Conservation (phyloP, 164 flowering plant species). For the Stephania japonica region DNA sequence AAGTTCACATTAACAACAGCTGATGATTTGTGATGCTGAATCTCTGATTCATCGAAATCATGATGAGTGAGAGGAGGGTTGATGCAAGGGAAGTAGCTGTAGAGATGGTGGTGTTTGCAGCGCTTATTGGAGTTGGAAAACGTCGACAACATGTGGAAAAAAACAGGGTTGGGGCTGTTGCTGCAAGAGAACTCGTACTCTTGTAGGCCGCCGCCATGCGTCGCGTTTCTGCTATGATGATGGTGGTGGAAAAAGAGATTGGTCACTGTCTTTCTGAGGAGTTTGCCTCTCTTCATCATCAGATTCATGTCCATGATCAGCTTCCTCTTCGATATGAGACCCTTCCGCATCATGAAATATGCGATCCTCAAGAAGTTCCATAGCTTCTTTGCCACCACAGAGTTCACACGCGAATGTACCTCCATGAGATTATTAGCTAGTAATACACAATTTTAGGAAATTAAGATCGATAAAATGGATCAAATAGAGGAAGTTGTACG, state of each 20-base stretch:
- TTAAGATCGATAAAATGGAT: no score
- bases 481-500: no score
- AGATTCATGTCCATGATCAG: conserved; percentile 43
- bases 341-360: conserved; percentile 47
- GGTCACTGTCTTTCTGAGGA: conserved; percentile 31
- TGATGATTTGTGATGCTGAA: neutral
- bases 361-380: conserved; percentile 44
- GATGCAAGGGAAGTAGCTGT: conserved; percentile 45
- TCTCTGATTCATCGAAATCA: neutral
- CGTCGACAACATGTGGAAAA: conserved; percentile 30
- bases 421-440: no score
- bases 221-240: conserved; percentile 13
- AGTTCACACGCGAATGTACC: conserved; percentile 24
- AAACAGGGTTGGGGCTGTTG: conserved; percentile 51
- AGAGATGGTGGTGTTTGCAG: conserved; percentile 26
- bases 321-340: conserved; percentile 43
- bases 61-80: conserved; percentile 14
- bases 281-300: conserved; percentile 48
- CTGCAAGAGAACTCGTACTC: conserved; percentile 61
- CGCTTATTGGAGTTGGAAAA: conserved; percentile 21
- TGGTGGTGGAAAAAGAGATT: conserved; percentile 34
- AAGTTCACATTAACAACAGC: conserved; percentile 14
- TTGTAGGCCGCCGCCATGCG: conserved; percentile 31
- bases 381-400: conserved; percentile 36
- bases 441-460: neutral